Conservation (phyloP, 768 basidiomycete genomes). For the Basidioascus undulatus region DNA sequence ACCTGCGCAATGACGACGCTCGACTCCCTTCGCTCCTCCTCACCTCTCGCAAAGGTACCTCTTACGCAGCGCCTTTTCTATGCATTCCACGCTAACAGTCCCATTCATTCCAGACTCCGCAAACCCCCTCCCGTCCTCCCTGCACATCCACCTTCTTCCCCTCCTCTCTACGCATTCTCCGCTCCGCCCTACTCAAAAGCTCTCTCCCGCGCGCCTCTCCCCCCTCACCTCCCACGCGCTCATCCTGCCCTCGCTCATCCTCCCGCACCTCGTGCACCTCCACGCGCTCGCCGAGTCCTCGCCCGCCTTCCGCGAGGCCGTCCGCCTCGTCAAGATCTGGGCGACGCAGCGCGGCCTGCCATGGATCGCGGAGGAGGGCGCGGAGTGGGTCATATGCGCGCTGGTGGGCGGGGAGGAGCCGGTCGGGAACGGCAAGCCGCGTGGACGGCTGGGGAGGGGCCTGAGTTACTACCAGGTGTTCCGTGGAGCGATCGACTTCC, state of each 20-base stretch:
- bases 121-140: too few species aligned
- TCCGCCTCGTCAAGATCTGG: conserved; percentile 69
- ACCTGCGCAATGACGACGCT: too few species aligned
- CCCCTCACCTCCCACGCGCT: conserved; percentile 14
- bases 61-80: too few species aligned
- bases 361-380: too few species aligned
- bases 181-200: too few species aligned
- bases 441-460: conserved; percentile 46
- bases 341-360: conserved; percentile 69
- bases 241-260: too few species aligned
- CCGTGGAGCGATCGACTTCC: conserved; percentile 55
- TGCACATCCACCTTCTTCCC: too few species aligned
- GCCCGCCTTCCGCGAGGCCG: conserved; percentile 44
- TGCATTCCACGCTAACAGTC: too few species aligned
- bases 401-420: conserved; percentile 40
- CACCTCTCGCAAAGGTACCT: too few species aligned
- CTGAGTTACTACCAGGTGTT: conserved; percentile 79
- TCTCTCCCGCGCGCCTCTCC: conserved; percentile 41
- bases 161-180: conserved; percentile 23
- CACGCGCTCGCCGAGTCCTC: conserved; percentile 28
- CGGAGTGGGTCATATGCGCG: not conserved
- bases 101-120: too few species aligned
- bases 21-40: too few species aligned
- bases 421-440: conserved; percentile 17
- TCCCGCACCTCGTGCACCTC: conserved; percentile 30